Percentiles rank a stretch among this genome's conserved stretches.
These are phyloP conservation scores for Aristolochia contorta DNA, from an alignment of 164 flowering plant genomes.

Conservation along the genomic window DNA sequence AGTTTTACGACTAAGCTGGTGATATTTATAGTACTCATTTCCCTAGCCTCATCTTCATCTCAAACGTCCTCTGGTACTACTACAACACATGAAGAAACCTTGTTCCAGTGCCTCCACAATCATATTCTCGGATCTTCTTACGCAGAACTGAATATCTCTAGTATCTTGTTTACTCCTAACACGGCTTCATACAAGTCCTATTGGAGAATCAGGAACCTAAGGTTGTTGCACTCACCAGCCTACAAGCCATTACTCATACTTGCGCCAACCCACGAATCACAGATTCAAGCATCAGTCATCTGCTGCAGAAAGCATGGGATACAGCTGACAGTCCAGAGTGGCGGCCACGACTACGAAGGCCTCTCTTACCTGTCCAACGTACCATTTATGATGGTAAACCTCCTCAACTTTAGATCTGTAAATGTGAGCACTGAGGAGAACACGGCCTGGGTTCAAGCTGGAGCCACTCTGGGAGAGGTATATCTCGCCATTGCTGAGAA, in stretches of 20 bases:
- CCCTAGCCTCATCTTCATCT: too few species aligned
- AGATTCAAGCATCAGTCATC: slow-evolving; percentile 17
- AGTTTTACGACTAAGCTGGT: too few species aligned
- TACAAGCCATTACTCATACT: slow-evolving; percentile 15
- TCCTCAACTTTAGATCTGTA: slow-evolving; percentile 13
- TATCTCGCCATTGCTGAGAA: slow-evolving; percentile 18
- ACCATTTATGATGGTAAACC: slow-evolving; percentile 18
- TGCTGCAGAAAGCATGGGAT: slow-evolving; percentile 15
- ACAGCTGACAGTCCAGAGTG: slow-evolving; percentile 18
- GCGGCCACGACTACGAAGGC: slow-evolving; percentile 33
- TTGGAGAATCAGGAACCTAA: slow-evolving; percentile 8
- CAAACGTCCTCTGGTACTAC: too few species aligned
- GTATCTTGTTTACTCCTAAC: too few species aligned
- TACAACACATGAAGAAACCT: too few species aligned
- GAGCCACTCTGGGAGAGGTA: slow-evolving; percentile 25
- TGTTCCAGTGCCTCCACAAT: too few species aligned
- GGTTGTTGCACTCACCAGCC: slow-evolving; percentile 5
- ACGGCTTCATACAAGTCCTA: too few species aligned
- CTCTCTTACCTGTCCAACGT: slow-evolving; percentile 13
- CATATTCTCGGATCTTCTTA: too few species aligned
- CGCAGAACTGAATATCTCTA: too few species aligned
- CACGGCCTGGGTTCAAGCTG: slow-evolving; percentile 22
- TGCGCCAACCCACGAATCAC: slow-evolving; percentile 12
- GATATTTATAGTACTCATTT: too few species aligned
- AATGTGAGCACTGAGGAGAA: slow-evolving; percentile 6